phyloP scores from a whole-genome alignment of 805 yeast species.

The Saccharomycopsis lassenensis region DNA sequence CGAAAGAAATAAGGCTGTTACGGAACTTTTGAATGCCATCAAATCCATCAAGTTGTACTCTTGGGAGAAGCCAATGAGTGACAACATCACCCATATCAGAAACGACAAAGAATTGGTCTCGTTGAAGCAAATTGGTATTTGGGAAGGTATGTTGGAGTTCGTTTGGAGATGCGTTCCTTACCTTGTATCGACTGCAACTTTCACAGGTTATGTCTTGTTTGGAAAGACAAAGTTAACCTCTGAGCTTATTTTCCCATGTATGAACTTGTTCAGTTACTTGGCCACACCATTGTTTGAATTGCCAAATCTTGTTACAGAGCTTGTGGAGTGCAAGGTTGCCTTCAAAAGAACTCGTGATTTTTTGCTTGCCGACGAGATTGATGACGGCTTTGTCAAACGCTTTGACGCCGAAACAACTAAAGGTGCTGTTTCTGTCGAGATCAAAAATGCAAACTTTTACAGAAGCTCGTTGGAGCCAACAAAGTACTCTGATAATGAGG shows the following conservation, averaged over 20 bases:
- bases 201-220: conserved; percentile 39
- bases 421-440: conserved; percentile 27
- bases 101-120: conserved; percentile 47
- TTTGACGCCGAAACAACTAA: conserved; percentile 5
- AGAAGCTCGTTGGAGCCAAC: conserved; percentile 29
- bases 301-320: conserved; percentile 44
- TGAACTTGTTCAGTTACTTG: conserved; percentile 47
- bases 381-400: conserved; percentile 23
- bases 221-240: conserved; percentile 46
- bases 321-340: conserved; percentile 51
- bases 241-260: conserved; percentile 59
- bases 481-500: neutral
- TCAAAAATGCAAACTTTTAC: conserved; percentile 41
- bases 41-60: conserved; percentile 59
- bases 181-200: conserved; percentile 51
- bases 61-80: conserved; percentile 58
- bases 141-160: conserved; percentile 37
- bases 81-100: conserved; percentile 40
- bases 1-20: conserved; percentile 43
- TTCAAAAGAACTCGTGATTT: conserved; percentile 42
- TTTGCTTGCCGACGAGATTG: conserved; percentile 36
- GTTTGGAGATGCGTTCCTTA: conserved; percentile 59
- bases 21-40: conserved; percentile 48
- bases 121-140: conserved; percentile 36
- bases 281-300: conserved; percentile 48